These are phyloP conservation scores for Colletotrichum tanaceti DNA, from an alignment of 2,329 filamentous ascomycete species.

Conservation along the genomic window DNA sequence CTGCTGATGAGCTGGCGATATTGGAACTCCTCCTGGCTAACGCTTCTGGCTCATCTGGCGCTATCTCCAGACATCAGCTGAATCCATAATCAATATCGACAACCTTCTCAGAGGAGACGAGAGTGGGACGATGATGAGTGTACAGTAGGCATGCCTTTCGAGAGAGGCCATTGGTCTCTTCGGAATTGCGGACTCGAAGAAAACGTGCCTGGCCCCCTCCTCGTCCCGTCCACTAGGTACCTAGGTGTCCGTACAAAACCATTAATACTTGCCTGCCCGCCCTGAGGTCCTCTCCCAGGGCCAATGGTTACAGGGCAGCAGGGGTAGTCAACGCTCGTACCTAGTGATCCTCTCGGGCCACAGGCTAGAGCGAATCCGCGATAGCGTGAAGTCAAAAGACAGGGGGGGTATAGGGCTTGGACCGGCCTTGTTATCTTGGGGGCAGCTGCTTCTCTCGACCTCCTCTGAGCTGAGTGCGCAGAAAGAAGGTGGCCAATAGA, in stretches of 20 bases:
- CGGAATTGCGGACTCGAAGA: neutral
- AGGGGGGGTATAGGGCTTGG: slow-evolving; percentile 35
- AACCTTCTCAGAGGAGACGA: neutral
- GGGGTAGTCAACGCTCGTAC: too few species aligned
- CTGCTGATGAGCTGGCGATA: neutral
- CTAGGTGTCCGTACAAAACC: too few species aligned
- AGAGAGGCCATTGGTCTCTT: slow-evolving; percentile 1
- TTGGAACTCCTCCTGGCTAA: neutral
- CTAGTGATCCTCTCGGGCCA: neutral
- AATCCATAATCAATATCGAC: neutral
- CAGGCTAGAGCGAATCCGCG: slow-evolving; percentile 12
- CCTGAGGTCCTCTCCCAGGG: neutral
- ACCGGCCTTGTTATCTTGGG: slow-evolving; percentile 4
- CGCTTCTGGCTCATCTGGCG: neutral
- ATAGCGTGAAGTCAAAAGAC: slow-evolving; percentile 11
- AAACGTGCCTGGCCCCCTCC: neutral
- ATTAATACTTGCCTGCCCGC: too few species aligned
- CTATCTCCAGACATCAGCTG: neutral
- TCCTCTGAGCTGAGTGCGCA: neutral
- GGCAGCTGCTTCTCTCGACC: neutral
- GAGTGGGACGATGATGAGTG: neutral
- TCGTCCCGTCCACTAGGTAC: neutral
- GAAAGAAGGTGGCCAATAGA: neutral
- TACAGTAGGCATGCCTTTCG: slow-evolving; percentile 2
- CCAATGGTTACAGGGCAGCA: neutral